Base-by-base conservation (phyloP, 2,329 filamentous ascomycete species). In the Metarhizium sp. region DNA sequence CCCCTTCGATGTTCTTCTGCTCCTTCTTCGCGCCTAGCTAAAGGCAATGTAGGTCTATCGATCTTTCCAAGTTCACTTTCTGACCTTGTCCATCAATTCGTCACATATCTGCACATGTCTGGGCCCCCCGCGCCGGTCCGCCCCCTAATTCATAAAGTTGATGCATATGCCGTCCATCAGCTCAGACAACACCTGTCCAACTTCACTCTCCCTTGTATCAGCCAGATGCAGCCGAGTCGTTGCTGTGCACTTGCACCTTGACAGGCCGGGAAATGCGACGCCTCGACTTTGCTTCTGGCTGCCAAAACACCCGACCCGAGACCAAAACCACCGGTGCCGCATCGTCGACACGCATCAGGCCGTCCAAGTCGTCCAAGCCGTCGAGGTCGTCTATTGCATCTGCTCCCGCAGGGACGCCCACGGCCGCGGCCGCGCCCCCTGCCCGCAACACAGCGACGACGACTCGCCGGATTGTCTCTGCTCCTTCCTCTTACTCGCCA, bases 211-310 rank as follows among this genome's bases (percentile, higher is more conserved):
- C 20, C 43, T 46, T 1, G n/a, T 25, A 2, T 29, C 25, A 30
- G 45, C 45, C 45, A 48, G 45, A 45, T 45, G 42, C 42, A 5
- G 6, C 18, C 42, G 42, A 25, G n/a, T 10, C 42, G n/a, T 20
- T 16, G 42, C 6, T 3, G 42, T 16, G 38, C 38, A 40, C 10
- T 16, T 13, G 38, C 38, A 16, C 38, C 13, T 16, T 40, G 38
- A 16, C 38, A 40, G 53, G 54, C 43, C 50, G 29, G 50, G 54
- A 50, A 18, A 56, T 56, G 54, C 54, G 54, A 38, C 45, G 40
- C 38, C 50, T 52, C 46, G 54, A 53, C 46, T n/a, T 30, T 14
- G 36, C 54, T 38, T 34, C 54, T 30, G 46, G 52, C 40, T 46
- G 40, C 30, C 45, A 18, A 46, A 43, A 16, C 18, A 49, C 16